These are phyloP conservation scores for Pyronema omphalodes DNA, from an alignment of 495 filamentous ascomycete genomes.

Conservation along the genomic window DNA sequence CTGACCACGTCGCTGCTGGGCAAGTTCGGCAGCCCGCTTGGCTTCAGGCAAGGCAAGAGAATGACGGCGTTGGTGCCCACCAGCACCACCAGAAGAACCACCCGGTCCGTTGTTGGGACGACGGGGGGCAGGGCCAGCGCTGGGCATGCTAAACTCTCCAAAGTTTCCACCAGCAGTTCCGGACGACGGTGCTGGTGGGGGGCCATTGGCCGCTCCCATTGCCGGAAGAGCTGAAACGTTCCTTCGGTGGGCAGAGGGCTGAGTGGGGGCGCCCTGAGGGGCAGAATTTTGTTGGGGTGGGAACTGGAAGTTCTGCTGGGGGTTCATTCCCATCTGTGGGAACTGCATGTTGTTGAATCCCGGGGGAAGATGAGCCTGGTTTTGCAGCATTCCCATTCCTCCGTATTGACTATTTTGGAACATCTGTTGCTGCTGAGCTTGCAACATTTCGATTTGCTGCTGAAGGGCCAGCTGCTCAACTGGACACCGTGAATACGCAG, in stretches of 20 bases:
- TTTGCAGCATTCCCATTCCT: constrained; percentile 83
- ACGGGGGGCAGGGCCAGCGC: constrained; percentile 54
- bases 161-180: constrained; percentile 70
- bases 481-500: constrained; percentile 27
- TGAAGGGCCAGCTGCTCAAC: constrained; percentile 98
- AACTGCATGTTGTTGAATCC: constrained; percentile 49
- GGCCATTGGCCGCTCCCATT: constrained; percentile 45
- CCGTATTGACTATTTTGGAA: constrained; percentile 90
- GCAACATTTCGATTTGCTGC: constrained; percentile 93
- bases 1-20: constrained; percentile 89
- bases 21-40: constrained; percentile 90
- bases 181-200: constrained; percentile 91
- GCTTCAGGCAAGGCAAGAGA: constrained; percentile 88
- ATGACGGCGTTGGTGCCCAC: constrained; percentile 84
- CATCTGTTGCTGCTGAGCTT: constrained; percentile 97
- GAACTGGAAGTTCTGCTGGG: constrained; percentile 62
- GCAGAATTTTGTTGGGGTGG: constrained; percentile 52
- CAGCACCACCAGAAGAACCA: constrained; percentile 44
- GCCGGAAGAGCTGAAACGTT: constrained; percentile 95
- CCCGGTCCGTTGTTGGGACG: constrained; percentile 31
- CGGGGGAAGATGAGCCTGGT: constrained; percentile 48
- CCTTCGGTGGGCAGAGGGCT: constrained; percentile 76
- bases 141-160: constrained; percentile 55
- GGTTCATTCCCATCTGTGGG: constrained; percentile 51
- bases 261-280: constrained; percentile 56